phyloP scores from a whole-genome alignment of 768 basidiomycete species.

The Xanthoconium stramineum region DNA sequence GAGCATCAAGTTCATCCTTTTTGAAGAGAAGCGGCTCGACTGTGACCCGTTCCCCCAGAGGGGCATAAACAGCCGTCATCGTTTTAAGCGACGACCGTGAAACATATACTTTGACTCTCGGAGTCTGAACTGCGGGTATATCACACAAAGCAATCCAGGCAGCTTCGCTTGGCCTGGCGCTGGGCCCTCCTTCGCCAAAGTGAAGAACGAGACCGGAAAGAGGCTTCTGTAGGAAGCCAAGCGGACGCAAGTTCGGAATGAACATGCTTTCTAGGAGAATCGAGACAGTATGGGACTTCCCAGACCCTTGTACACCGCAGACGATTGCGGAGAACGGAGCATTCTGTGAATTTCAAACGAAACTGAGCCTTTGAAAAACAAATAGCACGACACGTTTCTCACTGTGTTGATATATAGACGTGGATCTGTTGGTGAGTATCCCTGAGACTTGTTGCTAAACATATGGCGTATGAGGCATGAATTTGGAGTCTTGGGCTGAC shows the following conservation, averaged over 20 bases:
- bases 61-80: constrained; percentile 54
- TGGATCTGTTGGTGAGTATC: constrained; percentile 39
- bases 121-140: constrained; percentile 31
- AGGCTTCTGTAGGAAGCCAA: constrained; percentile 52
- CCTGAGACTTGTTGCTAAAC: constrained; percentile 28
- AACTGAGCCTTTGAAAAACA: neutral
- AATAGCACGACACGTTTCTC: constrained; percentile 10
- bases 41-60: constrained; percentile 44
- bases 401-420: constrained; percentile 71
- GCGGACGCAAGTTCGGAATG: constrained; percentile 45
- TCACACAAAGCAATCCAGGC: constrained; percentile 52
- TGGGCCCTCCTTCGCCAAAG: constrained; percentile 62
- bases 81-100: constrained; percentile 59
- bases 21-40: constrained; percentile 56
- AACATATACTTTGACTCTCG: constrained; percentile 49
- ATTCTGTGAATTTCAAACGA: constrained; percentile 41
- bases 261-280: constrained; percentile 70
- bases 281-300: constrained; percentile 71
- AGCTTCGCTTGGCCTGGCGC: constrained; percentile 59
- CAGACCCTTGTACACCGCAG: constrained; percentile 75
- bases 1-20: constrained; percentile 61
- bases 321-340: constrained; percentile 73
- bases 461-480: neutral
- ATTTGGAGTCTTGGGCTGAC: constrained; percentile 5
- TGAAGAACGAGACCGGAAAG: constrained; percentile 66